These are phyloP conservation scores for Lipomyces yamanashiensis DNA, from an alignment of 805 yeast species.

Conservation along the genomic window DNA sequence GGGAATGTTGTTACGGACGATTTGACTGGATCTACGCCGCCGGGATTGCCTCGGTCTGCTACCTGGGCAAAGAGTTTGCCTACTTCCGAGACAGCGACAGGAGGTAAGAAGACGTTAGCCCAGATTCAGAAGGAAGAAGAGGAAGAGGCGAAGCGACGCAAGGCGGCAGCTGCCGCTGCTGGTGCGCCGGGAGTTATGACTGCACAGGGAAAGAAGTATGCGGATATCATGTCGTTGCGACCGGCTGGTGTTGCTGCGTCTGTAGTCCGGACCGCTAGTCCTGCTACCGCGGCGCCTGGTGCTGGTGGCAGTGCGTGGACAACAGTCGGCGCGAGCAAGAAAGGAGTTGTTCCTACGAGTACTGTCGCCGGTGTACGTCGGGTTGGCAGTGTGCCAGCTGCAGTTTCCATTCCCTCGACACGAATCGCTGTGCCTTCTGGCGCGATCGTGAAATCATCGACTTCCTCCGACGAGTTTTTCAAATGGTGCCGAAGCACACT, in stretches of 20 bases:
- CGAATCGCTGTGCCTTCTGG: slow-evolving; percentile 5
- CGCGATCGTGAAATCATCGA: slow-evolving; percentile 21
- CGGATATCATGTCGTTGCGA: slow-evolving; percentile 24
- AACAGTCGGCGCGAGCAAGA: slow-evolving; percentile 67
- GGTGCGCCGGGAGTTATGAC: slow-evolving; percentile 24
- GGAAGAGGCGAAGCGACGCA: slow-evolving; percentile 37
- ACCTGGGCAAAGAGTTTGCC: slow-evolving; percentile 39
- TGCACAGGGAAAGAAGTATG: slow-evolving; percentile 26
- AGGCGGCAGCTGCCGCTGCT: slow-evolving; percentile 23
- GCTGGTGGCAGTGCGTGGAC: slow-evolving; percentile 40
- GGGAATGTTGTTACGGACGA: slow-evolving; percentile 19
- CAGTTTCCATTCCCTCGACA: not conserved
- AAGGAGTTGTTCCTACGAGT: slow-evolving; percentile 53
- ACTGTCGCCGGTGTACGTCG: slow-evolving; percentile 7
- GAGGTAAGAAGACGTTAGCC: slow-evolving; percentile 44
- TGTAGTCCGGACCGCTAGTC: slow-evolving; percentile 22
- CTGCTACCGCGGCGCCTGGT: slow-evolving; percentile 2
- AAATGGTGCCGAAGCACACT: slow-evolving; percentile 49
- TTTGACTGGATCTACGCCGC: slow-evolving; percentile 25
- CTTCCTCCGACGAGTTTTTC: slow-evolving; percentile 46
- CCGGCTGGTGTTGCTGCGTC: not conserved
- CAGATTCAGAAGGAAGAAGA: slow-evolving; percentile 50
- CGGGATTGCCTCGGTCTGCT: slow-evolving; percentile 40
- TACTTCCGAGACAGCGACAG: slow-evolving; percentile 32
- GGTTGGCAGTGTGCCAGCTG: slow-evolving; percentile 1